These are phyloP conservation scores for Diplodia mutila DNA, from an alignment of 2,329 filamentous ascomycete species.

Conservation along the genomic window DNA sequence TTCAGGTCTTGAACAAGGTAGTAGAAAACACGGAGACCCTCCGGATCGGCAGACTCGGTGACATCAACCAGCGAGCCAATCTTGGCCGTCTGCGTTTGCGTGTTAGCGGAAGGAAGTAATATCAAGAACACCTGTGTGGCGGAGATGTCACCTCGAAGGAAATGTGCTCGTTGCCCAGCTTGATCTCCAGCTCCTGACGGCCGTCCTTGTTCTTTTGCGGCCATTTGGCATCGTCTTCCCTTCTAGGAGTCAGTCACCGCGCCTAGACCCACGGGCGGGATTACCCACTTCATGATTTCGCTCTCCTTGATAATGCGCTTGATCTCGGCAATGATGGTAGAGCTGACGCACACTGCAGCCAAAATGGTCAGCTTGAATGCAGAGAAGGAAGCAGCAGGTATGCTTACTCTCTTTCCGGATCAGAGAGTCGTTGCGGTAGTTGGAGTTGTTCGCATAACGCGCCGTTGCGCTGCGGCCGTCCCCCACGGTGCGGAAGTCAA, in stretches of 20 bases:
- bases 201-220: constrained; percentile 99
- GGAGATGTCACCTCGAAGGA: constrained; percentile 80
- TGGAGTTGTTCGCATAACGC: constrained; percentile 98
- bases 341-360: constrained; percentile 86
- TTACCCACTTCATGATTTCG: constrained; percentile 90
- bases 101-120: background rate
- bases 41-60: constrained; percentile 91
- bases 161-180: constrained; percentile 92
- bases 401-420: constrained; percentile 97
- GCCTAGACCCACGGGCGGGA: background rate
- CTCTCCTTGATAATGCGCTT: constrained; percentile 96
- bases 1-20: constrained; percentile 98
- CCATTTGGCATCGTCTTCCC: constrained; percentile 98
- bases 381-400: background rate
- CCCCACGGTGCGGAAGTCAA: constrained; percentile 90
- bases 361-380: background rate
- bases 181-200: constrained; percentile 92
- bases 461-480: constrained; percentile 93
- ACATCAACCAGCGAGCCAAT: constrained; percentile 97
- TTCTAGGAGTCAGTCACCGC: constrained; percentile 45
- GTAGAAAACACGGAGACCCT: constrained; percentile 96
- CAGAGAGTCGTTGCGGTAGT: constrained; percentile 97
- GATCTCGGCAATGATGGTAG: constrained; percentile 87
- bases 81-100: constrained; percentile 77
- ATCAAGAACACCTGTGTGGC: background rate